Evolutionary conservation across 805 yeast genomes (phyloP), one percentile per base, ranked within the genome.

Genomic region (Kodamaea lidongshanica): DNA sequence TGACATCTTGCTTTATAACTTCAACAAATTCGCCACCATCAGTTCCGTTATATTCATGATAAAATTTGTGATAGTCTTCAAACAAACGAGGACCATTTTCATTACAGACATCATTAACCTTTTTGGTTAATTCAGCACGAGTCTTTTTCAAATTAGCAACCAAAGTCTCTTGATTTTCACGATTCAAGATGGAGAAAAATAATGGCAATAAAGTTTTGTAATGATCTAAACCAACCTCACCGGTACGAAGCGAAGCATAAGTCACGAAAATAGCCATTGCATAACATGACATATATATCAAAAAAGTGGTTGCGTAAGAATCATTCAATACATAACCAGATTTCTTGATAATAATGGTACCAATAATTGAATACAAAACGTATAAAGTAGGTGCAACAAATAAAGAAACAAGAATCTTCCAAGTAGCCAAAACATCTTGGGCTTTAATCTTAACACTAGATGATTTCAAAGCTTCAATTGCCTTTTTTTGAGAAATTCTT

Each of bases 401-500:
- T 28, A 63, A 44, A 0, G 68, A 67, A 19, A 63, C 68, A 17
- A 63, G 39, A 11, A 61, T 61, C 38, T 63, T 63, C 69, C 69
- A 63, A 1, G 67, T 57, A 5, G 63, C 58, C 27, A 63, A 43
- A 14, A 63, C 69, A 43, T 63, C 69, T 11, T 48, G 53, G 22
- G 67, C 70, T 29, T 57, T 52, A 36, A 63, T 51, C 31, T 63
- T 63, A 7, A 63, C 70, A 13, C 52, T 51, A 1, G 65, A 58
- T 2, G 49, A 53, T 3, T 56, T 61, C 29, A 63, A 46, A 11
- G 68, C 69, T 34, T 58, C 57, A 12, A 44, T 45, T 17, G 65
- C 66, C 40, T 62, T 63, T 23, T 41, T 30, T 13, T 36, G 43
- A 4, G 67, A 59, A 17, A 61, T 61, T 18, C 48, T 42, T 23